Evolutionary conservation across 2,329 filamentous ascomycete species (phyloP), one percentile per base, ranked within the genome.

Genomic region (Trichoderma polysporum): DNA sequence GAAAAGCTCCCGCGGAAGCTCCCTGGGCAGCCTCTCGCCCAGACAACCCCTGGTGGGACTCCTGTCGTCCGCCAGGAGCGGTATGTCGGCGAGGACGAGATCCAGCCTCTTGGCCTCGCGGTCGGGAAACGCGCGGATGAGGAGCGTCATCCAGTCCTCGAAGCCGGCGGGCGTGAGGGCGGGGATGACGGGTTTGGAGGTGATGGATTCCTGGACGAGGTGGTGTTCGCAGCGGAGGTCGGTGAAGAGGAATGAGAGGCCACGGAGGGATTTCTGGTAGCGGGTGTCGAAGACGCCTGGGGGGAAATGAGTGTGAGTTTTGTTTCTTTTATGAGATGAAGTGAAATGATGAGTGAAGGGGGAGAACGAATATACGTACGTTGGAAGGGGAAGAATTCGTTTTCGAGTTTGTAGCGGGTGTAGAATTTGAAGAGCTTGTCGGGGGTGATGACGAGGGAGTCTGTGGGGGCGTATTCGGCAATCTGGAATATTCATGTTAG

Each of bases 391-490:
- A 92, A 90, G 2, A 83, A 81, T 73, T 96, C 93, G 15, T 84
- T 79, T 0, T 86, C 79, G 1, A 93, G 76, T 59, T 83, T 84
- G 67, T 90, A 90, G 63, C 86, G 85, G 17, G 85, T 82, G 74
- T 96, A 96, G 71, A 94, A 92, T 56, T 84, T 83, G 15, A 86
- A 83, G 81, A 97, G 85, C 79, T 95, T 95, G 5, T 86, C 80
- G 0, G 93, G 92, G 0, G 90, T 87, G 39, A 97, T 84, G 49
- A 95, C 91, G 17, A 94, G 61, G 1, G 74, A 76, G 59, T 74
- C 71, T 37, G 63, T 68, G 4, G 76, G 75, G n/a, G 70, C 71
- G 60, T 74, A 78, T 33, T 77, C 75, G 3, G 71, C 61, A 65
- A 77, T 76, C 77, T 80, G 31, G 0, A 1, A 37, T 13, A 2